Conservation (phyloP, 140 eudicot species). For the Erigeron philadelphicus region DNA sequence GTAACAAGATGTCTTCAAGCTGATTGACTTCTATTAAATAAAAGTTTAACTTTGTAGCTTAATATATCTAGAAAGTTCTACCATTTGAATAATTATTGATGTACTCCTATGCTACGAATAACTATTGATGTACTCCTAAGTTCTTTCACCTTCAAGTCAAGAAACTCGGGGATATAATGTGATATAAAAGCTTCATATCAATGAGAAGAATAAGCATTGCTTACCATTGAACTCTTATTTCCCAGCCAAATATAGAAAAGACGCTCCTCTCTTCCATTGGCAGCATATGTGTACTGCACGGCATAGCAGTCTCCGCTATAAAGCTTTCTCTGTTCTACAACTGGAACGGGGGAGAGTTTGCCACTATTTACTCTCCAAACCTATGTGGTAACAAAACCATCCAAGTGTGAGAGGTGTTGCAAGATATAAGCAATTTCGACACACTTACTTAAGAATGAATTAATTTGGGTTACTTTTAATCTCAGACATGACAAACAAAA, state of each 20-base stretch:
- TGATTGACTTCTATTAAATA: not conserved
- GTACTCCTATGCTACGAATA: not conserved
- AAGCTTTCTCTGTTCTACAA: conserved; percentile 38
- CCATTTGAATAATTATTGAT: not conserved
- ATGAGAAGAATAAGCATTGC: not conserved
- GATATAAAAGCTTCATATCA: not conserved
- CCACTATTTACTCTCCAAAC: conserved; percentile 51
- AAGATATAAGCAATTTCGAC: not conserved
- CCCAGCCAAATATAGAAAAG: conserved; percentile 51
- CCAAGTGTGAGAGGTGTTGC: conserved; percentile 3
- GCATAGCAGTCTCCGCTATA: conserved; percentile 55
- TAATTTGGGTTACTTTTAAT: not conserved
- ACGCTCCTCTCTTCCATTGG: conserved; percentile 42
- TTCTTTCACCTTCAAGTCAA: not conserved
- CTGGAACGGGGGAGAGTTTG: conserved; percentile 35
- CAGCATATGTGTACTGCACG: conserved; percentile 43
- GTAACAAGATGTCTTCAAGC: not conserved
- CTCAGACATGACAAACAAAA: not conserved
- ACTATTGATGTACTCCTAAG: not conserved
- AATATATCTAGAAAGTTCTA: not conserved
- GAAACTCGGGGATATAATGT: not conserved
- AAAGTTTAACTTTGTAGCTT: not conserved
- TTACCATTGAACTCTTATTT: conserved; percentile 35
- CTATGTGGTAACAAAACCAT: conserved; percentile 24
- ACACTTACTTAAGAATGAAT: not conserved